phyloP scores from a whole-genome alignment of 352 stramenopile genomes.

The Phytophthora agathidicida region DNA sequence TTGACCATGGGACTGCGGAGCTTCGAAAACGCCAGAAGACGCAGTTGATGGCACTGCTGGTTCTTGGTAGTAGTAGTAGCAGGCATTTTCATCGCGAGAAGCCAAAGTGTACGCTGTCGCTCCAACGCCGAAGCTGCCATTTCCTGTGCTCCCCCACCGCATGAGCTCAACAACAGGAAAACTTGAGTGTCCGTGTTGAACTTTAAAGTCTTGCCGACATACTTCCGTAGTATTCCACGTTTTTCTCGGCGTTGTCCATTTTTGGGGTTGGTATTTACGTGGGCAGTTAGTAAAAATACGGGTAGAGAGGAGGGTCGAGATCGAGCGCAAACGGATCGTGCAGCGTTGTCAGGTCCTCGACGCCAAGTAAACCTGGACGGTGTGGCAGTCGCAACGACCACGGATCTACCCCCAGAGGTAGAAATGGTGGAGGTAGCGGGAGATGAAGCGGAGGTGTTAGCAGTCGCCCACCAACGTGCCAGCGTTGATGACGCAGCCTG shows the following conservation, averaged over 20 bases:
- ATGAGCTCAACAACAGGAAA: conserved; percentile 15
- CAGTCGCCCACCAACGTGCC: conserved; percentile 12
- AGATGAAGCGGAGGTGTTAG: conserved; percentile 12
- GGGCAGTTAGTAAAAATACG: conserved; percentile 26
- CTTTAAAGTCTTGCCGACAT: conserved; percentile 4
- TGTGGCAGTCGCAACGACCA: conserved; percentile 14
- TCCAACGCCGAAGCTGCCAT: conserved; percentile 15
- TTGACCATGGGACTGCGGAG: background rate
- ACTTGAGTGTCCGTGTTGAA: conserved; percentile 7
- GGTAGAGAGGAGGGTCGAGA: conserved; percentile 6
- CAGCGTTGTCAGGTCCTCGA: conserved; percentile 18
- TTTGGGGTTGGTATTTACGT: too few relatives aligned
- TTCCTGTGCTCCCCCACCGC: conserved; percentile 28
- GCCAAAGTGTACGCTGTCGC: conserved; percentile 21
- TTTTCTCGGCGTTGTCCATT: too few relatives aligned
- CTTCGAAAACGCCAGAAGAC: background rate
- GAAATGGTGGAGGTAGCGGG: conserved; percentile 24
- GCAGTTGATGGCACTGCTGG: conserved; percentile 4
- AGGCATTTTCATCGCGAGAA: conserved; percentile 21
- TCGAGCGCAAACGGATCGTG: conserved; percentile 20
- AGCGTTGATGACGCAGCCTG: conserved; percentile 11
- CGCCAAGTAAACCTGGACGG: conserved; percentile 13
- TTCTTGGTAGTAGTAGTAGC: conserved; percentile 35
- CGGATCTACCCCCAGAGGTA: conserved; percentile 10
- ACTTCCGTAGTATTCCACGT: too few relatives aligned